phyloP scores from a whole-genome alignment of 1,284 basidiomycete species.

The Ustilago hordei region DNA sequence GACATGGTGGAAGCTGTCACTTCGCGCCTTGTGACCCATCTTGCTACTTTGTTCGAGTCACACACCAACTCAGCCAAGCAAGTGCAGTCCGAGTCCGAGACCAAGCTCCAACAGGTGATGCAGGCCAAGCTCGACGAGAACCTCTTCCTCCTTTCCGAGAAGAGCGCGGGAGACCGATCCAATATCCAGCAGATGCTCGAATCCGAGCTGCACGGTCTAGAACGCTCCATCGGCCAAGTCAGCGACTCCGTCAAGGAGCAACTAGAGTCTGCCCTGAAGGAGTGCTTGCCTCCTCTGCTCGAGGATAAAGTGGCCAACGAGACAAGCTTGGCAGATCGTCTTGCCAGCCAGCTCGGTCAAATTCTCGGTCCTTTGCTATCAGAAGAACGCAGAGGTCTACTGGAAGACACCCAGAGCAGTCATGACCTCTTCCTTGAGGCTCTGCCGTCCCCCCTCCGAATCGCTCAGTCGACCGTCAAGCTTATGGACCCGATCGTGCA shows the following conservation, averaged over 20 bases:
- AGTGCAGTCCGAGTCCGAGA: conserved; percentile 3
- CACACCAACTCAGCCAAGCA: conserved; percentile 13
- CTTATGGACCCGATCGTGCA: conserved; percentile 42
- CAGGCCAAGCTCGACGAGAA: conserved; percentile 51
- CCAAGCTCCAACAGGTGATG: conserved; percentile 20
- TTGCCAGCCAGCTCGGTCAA: conserved; percentile 31
- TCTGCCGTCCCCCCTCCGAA: conserved; percentile 16
- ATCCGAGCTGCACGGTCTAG: conserved; percentile 20
- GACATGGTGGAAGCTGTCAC: conserved; percentile 26
- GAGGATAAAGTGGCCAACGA: conserved; percentile 28
- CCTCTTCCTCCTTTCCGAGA: conserved; percentile 32
- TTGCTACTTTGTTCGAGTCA: conserved; percentile 19
- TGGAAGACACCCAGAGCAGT: conserved; percentile 31
- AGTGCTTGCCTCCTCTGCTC: conserved; percentile 44
- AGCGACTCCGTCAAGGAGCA: conserved; percentile 22
- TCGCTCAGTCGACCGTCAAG: conserved; percentile 45
- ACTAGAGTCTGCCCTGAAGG: conserved; percentile 37
- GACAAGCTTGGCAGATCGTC: conserved; percentile 17
- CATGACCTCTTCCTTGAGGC: conserved; percentile 20
- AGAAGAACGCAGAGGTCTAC: conserved; percentile 26
- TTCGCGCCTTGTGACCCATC: conserved; percentile 8
- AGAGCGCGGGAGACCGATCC: conserved; percentile 39
- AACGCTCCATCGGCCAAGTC: conserved; percentile 29
- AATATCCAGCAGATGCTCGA: conserved; percentile 42
- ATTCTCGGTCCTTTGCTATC: conserved; percentile 31